Evolutionary conservation across 2,329 filamentous ascomycete genomes (phyloP), one percentile per base, ranked within the genome.

Genomic region (Apiospora rasikravindrae): DNA sequence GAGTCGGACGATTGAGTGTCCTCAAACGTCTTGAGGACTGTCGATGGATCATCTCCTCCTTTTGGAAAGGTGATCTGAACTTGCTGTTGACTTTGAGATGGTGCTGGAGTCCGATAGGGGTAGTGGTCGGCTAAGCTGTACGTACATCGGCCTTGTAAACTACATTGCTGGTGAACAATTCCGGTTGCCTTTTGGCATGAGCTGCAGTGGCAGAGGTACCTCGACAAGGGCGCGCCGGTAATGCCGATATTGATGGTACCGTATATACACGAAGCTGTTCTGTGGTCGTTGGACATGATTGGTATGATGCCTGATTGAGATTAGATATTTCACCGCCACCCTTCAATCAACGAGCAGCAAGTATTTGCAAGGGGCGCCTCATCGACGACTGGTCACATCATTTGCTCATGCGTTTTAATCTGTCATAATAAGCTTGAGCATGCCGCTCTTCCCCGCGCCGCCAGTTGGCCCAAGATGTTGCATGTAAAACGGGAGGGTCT

Each of bases 241-340:
- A 79, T 69, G 53, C 67, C 66, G 22, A 77, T 6, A 22, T 75
- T 69, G 69, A 79, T 67, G 72, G 71, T 64, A 29, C 78, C 77
- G 73, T 78, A 80, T 51, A 77, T 72, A 72, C 79, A 79, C 24
- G 77, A 78, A n/a, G 72, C 77, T 29, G 73, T 78, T 61, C 70
- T 67, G 53, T 37, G 29, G 53, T 4, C 37, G 53, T 29, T 57
- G 51, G 29, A 61, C 53, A 61, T 61, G 53, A 26, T 61, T 7
- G 33, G 53, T 26, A 19, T 37, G 53, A 37, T 61, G 19, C 53
- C 19, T 33, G 29, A 33, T 61, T 61, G 33, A 61, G 53, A 61
- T 61, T 61, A 37, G 53, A 16, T 61, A 61, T 61, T 61, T 22
- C 53, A 29, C 53, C 53, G 29, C 53, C 53, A 61, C 29, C 53